These are phyloP conservation scores for Papiliotrema flavescens DNA, from an alignment of 1,284 basidiomycete genomes.

Conservation along the genomic window DNA sequence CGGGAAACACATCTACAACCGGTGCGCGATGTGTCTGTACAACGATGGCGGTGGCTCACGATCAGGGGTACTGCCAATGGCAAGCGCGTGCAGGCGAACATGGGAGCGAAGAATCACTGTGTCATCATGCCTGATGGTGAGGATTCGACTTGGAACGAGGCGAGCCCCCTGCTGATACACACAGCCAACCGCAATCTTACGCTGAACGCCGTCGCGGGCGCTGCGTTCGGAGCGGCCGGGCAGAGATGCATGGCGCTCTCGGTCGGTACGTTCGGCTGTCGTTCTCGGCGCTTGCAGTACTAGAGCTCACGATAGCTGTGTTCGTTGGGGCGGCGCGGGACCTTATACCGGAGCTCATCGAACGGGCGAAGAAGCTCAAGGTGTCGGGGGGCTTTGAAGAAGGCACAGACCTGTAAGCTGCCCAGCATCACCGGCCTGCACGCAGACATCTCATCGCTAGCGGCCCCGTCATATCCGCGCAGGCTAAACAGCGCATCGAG, in stretches of 20 bases:
- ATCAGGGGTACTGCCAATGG: conserved; percentile 52
- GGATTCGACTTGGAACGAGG: conserved; percentile 8
- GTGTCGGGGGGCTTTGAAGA: conserved; percentile 88
- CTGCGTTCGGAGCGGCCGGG: conserved; percentile 95
- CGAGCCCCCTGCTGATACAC: conserved; percentile 1
- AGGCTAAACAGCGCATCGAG: conserved; percentile 75
- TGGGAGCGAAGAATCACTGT: conserved; percentile 96
- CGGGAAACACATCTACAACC: conserved; percentile 88
- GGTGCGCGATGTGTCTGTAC: conserved; percentile 51
- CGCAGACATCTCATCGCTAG: conserved; percentile 49
- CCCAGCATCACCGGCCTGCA: neutral
- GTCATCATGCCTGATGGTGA: conserved; percentile 90
- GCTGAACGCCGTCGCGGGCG: conserved; percentile 88
- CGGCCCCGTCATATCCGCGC: conserved; percentile 89
- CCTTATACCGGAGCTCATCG: conserved; percentile 83
- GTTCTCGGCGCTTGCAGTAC: neutral
- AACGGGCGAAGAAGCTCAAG: conserved; percentile 75
- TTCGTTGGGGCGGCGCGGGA: conserved; percentile 77
- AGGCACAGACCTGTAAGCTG: conserved; percentile 73
- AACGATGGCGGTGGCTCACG: neutral
- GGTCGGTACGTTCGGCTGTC: conserved; percentile 59
- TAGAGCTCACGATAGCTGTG: conserved; percentile 47
- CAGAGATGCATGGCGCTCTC: conserved; percentile 96
- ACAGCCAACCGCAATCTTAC: conserved; percentile 90
- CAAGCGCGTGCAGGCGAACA: conserved; percentile 87